A percentile compares a stretch with the other conserved stretches of the same genome.
phyloP scores from a whole-genome alignment of 305 asterid species.

The Fraxinus sp. region DNA sequence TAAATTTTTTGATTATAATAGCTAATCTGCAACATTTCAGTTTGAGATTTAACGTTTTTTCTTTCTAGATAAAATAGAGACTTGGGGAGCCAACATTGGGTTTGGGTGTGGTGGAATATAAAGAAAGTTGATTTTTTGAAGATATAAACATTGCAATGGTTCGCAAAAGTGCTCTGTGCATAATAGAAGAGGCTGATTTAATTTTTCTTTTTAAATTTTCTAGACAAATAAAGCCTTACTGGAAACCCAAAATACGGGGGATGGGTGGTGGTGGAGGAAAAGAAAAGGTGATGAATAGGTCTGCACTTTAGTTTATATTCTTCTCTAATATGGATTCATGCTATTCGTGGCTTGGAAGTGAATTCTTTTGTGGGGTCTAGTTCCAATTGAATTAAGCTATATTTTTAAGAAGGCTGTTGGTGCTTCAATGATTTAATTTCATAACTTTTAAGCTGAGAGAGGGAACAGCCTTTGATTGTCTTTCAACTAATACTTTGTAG shows the following conservation, averaged over 20 bases:
- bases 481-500: neutral
- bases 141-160: neutral
- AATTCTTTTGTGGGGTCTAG: neutral
- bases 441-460: neutral
- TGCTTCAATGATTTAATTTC: neutral
- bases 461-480: neutral
- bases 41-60: neutral
- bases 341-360: neutral
- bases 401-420: neutral
- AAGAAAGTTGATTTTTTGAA: neutral
- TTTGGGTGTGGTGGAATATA: neutral
- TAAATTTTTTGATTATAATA: neutral
- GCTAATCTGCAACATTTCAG: neutral
- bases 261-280: neutral
- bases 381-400: neutral
- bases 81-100: neutral
- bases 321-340: neutral
- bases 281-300: neutral
- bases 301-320: neutral
- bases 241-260: neutral
- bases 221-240: neutral
- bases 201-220: neutral
- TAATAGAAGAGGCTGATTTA: neutral
- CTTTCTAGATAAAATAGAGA: neutral
- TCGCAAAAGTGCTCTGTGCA: neutral